A percentile compares a stretch with the other conserved stretches of the same genome.
These are phyloP conservation scores for Ichthyophthirius multifiliis DNA, from an alignment of 169 alveolate species.

Conservation along the genomic window DNA sequence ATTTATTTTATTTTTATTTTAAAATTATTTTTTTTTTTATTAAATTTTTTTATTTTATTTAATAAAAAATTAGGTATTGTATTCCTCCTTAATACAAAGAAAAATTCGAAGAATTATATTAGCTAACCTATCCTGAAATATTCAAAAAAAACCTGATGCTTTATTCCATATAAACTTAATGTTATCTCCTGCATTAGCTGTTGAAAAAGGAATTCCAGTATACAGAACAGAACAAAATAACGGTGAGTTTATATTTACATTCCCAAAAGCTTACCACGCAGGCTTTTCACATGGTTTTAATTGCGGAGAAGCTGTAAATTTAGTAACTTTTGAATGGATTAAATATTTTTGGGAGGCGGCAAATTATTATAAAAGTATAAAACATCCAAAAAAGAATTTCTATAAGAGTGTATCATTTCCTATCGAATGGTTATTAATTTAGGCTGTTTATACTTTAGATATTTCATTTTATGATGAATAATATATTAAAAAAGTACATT, in stretches of 20 bases:
- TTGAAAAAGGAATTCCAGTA: not conserved
- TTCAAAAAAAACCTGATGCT: slow-evolving; percentile 46
- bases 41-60: not conserved
- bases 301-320: slow-evolving; percentile 59
- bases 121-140: slow-evolving; percentile 39
- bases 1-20: not conserved
- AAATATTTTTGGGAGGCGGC: slow-evolving; percentile 35
- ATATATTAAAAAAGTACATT: not conserved
- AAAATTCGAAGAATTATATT: slow-evolving; percentile 51
- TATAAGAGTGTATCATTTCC: slow-evolving; percentile 55
- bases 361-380: slow-evolving; percentile 13
- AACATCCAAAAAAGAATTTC: slow-evolving; percentile 11
- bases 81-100: slow-evolving; percentile 52
- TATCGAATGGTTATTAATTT: slow-evolving; percentile 41
- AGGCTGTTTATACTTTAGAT: not conserved
- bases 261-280: slow-evolving; percentile 63
- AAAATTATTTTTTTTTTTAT: not conserved
- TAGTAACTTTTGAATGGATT: slow-evolving; percentile 48
- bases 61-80: not conserved
- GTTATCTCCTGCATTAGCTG: slow-evolving; percentile 2
- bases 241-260: slow-evolving; percentile 65
- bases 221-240: slow-evolving; percentile 42
- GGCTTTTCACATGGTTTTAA: slow-evolving; percentile 67
- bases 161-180: slow-evolving; percentile 8
- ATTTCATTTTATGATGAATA: not conserved